Base-by-base conservation (phyloP, 176 grass and related monocot species). In the Rhynchospora pubera region DNA sequence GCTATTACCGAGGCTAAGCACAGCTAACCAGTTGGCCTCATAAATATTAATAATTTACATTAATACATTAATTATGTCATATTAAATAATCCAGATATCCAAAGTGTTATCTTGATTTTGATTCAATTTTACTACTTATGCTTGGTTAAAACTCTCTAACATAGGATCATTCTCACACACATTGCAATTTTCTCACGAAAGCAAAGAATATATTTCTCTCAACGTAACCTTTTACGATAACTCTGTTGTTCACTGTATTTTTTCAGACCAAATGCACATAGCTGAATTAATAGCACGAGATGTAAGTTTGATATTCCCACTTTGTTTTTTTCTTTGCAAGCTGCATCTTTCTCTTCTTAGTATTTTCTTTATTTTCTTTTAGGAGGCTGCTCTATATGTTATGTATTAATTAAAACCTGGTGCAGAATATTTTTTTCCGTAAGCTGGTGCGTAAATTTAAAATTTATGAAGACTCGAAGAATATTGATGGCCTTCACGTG, bases 391-490 rank as follows among this genome's bases (percentile, higher is more conserved):
- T 2, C 34, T 39, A 39, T 5, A 39, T 39, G 34, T 39, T 39
- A 39, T 39, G 0, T 39, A 39, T 39, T 39, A 39, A 39, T 39
- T 39, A 39, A 63, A 78, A 57, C 65, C 67, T 74, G 55, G 63
- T 83, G 77, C 85, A 97, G 94, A 71, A 56, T 83, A 62, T 91
- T 26, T 97, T 94, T 92, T 92, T 97, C 81, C 92, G 86, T 61
- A 92, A 92, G 81, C 79, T 97, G 57, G 80, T 91, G 42, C 80
- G 84, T 47, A 80, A 91, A 58, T 92, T 94, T 86, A 91, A 81
- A 92, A 91, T 62, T 78, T 94, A 88, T 34, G 90, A 97, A 80
- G 79, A 84, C 66, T 85, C 85, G 85, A 79, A 84, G 65, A 85
- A 91, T 78, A 87, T 86, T 53, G 78, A 88, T 89, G 85, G 72